A percentile compares a stretch with the other conserved stretches of the same genome.
Evolutionary conservation across 2,329 filamentous ascomycete species (phyloP).

Genomic region (Colletotrichum costaricense): DNA sequence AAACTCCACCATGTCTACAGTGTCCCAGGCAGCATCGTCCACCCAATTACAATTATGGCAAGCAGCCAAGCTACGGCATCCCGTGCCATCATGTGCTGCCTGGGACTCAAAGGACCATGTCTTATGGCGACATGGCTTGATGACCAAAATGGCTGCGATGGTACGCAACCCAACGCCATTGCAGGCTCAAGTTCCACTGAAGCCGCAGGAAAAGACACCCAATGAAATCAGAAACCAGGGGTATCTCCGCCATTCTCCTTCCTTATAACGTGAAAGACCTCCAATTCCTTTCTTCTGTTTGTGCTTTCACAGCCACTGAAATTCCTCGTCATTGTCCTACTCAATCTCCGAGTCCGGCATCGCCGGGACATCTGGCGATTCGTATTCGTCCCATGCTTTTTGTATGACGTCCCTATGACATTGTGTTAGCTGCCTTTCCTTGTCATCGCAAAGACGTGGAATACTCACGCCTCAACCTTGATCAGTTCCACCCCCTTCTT

Average conservation of each 20-base stretch:
- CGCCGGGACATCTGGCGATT: constrained; percentile 28
- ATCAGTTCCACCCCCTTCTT: constrained; percentile 55
- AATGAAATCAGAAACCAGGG: constrained; percentile 16
- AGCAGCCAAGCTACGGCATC: background rate
- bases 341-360: constrained; percentile 28
- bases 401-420: constrained; percentile 44
- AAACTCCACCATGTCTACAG: background rate
- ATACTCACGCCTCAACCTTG: constrained; percentile 54
- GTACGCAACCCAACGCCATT: background rate
- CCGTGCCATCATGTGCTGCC: background rate
- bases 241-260: constrained; percentile 19
- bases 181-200: background rate
- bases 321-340: background rate
- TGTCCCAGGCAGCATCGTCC: background rate
- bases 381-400: constrained; percentile 53
- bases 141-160: background rate
- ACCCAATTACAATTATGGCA: background rate
- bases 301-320: background rate
- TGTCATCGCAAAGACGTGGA: background rate
- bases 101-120: background rate
- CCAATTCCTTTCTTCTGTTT: background rate
- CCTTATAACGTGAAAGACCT: constrained; percentile 2
- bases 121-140: background rate
- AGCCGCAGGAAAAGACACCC: background rate
- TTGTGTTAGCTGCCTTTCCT: background rate